Percentiles rank a stretch among this genome's conserved stretches.
phyloP scores from a whole-genome alignment of 2,329 filamentous ascomycete species.

The Tolypocladium endophyticum region DNA sequence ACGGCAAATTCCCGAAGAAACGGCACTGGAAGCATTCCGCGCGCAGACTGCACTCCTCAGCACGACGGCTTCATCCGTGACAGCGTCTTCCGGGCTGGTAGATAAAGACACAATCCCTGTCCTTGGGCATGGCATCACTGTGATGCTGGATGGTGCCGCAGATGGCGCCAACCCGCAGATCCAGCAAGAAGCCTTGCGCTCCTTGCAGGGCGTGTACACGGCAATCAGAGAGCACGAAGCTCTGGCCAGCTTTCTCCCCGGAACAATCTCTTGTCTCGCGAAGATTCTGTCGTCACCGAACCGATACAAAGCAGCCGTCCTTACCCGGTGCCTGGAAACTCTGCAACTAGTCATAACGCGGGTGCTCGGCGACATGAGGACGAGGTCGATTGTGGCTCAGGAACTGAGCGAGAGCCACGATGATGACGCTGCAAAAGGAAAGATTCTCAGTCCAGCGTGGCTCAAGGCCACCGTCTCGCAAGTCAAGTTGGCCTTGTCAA shows the following conservation, averaged over 20 bases:
- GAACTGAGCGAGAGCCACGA: slow-evolving; percentile 10
- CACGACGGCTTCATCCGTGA: slow-evolving; percentile 40
- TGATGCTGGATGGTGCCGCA: slow-evolving; percentile 64
- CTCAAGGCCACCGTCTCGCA: slow-evolving; percentile 69
- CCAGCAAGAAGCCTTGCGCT: slow-evolving; percentile 58
- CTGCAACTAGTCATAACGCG: slow-evolving; percentile 43
- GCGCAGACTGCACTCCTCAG: slow-evolving; percentile 58
- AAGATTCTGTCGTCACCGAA: slow-evolving; percentile 63
- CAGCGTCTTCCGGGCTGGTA: slow-evolving; percentile 37
- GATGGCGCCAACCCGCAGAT: slow-evolving; percentile 55
- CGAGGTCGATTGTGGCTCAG: slow-evolving; percentile 32
- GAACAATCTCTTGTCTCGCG: slow-evolving; percentile 71
- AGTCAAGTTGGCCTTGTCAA: slow-evolving; percentile 71
- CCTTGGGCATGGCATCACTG: slow-evolving; percentile 71
- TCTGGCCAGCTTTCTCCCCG: slow-evolving; percentile 77
- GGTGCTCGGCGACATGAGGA: slow-evolving; percentile 48
- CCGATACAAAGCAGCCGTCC: slow-evolving; percentile 43
- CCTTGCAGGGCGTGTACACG: slow-evolving; percentile 50
- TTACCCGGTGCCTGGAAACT: slow-evolving; percentile 51
- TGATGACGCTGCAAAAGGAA: slow-evolving; percentile 13
- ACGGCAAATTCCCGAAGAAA: slow-evolving; percentile 55
- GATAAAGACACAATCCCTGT: slow-evolving; percentile 58
- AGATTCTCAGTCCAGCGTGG: slow-evolving; percentile 50
- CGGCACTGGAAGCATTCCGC: slow-evolving; percentile 58
- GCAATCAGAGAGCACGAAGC: slow-evolving; percentile 63